Base-by-base conservation (phyloP, 225 moss, liverwort and hornwort species). In the Neckera pumila region DNA sequence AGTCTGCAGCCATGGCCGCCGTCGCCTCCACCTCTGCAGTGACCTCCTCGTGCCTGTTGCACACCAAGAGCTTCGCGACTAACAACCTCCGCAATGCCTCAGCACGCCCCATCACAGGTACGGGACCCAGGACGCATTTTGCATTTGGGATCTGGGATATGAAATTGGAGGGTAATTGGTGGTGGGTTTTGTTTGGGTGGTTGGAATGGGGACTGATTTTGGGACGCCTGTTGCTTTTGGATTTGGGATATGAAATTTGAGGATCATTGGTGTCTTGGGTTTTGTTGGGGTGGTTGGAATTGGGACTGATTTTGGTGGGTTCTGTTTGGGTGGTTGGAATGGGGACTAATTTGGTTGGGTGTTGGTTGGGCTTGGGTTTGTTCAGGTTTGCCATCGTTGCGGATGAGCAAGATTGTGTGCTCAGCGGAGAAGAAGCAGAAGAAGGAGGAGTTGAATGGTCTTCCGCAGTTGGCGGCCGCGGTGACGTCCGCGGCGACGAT, bases 401-500 rank as follows among this genome's bases (percentile, higher is more conserved):
- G 93, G 62, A 92, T 91, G 94, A 88, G 93, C 64, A 92, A 91
- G 87, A 67, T 97, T 78, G 93, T 93, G 30, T 96, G 97, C 91
- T 95, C 96, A 6, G 92, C 94, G 5, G 91, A 92, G 90, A 94
- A 89, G 82, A 65, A 82, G 14, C 90, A 92, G 87, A 87, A 90
- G 86, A 88, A 92, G 47, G 71, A 60, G 79, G 51, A 78, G 47
- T 47, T 51, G 38, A 58, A 86, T 28, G 93, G 90, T 8, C 82
- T 95, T 10, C 93, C 96, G 16, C 90, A 91, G 89, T 49, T 96
- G 30, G 96, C 94, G 9, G 94, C 96, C 12, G 94, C 96, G 3
- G 94, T 91, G 86, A 95, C 96, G 17, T 95, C 96, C 11, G 96
- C 95, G 11, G 98, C 96, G 26, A 95, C 96, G 11, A 86, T 98